These are phyloP conservation scores for Aspergillus sclerotioniger DNA, from an alignment of 495 filamentous ascomycete genomes.

Conservation along the genomic window DNA sequence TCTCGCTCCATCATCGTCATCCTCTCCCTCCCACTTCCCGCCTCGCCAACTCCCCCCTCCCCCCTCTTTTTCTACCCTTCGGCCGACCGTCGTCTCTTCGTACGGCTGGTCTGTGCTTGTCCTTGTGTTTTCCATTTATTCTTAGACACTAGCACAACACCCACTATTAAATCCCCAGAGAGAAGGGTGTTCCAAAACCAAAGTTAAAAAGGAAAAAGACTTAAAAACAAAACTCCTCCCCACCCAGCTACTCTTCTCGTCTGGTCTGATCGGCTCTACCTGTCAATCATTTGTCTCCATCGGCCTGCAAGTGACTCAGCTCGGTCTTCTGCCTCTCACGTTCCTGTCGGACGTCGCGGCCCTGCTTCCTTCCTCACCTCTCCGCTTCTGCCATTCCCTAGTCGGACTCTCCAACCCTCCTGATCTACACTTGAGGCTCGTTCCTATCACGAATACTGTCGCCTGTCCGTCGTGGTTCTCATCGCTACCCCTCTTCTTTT, in stretches of 20 bases:
- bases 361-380: slow-evolving; percentile 16
- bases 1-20: slow-evolving; percentile 10
- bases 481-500: slow-evolving; percentile 4
- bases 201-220: slow-evolving; percentile 1
- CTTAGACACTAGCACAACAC: background rate
- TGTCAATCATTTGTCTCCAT: slow-evolving; percentile 27
- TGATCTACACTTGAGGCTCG: slow-evolving; percentile 13
- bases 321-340: slow-evolving; percentile 13
- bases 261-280: slow-evolving; percentile 19
- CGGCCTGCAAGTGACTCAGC: slow-evolving; percentile 18
- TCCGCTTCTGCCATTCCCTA: slow-evolving; percentile 14
- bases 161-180: background rate
- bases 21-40: slow-evolving; percentile 13
- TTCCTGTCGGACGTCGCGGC: slow-evolving; percentile 20
- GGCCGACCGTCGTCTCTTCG: background rate
- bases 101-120: slow-evolving; percentile 16
- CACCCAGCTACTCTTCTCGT: slow-evolving; percentile 16
- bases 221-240: slow-evolving; percentile 11
- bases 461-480: slow-evolving; percentile 9
- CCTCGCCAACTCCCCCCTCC: slow-evolving; percentile 8
- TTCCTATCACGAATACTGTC: slow-evolving; percentile 15
- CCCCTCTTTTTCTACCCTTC: slow-evolving; percentile 8
- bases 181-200: background rate
- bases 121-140: slow-evolving; percentile 9
- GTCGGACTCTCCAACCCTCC: slow-evolving; percentile 13